A percentile compares a stretch with the other conserved stretches of the same genome.
phyloP scores from a whole-genome alignment of 805 yeast species.

The Wickerhamomyces bovis region DNA sequence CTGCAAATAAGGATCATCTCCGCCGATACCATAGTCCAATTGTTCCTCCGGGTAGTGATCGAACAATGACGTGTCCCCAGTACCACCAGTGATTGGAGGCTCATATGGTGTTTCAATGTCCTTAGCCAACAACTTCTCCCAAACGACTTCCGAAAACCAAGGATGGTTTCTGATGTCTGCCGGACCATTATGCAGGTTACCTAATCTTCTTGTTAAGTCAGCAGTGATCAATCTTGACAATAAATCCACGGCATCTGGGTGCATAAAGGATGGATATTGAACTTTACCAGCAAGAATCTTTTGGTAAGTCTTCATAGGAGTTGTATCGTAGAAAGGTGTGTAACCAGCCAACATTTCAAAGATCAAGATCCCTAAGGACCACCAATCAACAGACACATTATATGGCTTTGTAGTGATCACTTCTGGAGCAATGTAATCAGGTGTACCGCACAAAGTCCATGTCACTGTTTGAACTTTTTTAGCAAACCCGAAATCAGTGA shows the following conservation, averaged over 20 bases:
- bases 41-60: conserved; percentile 83
- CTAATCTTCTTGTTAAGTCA: conserved; percentile 78
- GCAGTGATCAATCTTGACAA: conserved; percentile 69
- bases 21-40: conserved; percentile 72
- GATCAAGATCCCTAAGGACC: conserved; percentile 90
- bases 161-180: conserved; percentile 81
- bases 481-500: conserved; percentile 94
- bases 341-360: conserved; percentile 94
- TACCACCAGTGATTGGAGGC: conserved; percentile 91
- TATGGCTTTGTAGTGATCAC: conserved; percentile 91
- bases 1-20: conserved; percentile 67
- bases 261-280: conserved; percentile 69
- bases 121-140: conserved; percentile 81
- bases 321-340: conserved; percentile 89
- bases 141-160: conserved; percentile 89
- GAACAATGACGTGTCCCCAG: conserved; percentile 83
- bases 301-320: conserved; percentile 93
- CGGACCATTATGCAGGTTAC: conserved; percentile 80
- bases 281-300: conserved; percentile 79
- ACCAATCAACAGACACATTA: conserved; percentile 95
- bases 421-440: conserved; percentile 95
- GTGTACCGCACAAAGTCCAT: conserved; percentile 92
- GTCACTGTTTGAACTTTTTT: conserved; percentile 90
- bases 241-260: conserved; percentile 72
- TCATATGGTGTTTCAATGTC: conserved; percentile 95